Evolutionary conservation across 2,329 filamentous ascomycete species (phyloP), one percentile per base, ranked within the genome.

Genomic region (Apiospora arundinis): DNA sequence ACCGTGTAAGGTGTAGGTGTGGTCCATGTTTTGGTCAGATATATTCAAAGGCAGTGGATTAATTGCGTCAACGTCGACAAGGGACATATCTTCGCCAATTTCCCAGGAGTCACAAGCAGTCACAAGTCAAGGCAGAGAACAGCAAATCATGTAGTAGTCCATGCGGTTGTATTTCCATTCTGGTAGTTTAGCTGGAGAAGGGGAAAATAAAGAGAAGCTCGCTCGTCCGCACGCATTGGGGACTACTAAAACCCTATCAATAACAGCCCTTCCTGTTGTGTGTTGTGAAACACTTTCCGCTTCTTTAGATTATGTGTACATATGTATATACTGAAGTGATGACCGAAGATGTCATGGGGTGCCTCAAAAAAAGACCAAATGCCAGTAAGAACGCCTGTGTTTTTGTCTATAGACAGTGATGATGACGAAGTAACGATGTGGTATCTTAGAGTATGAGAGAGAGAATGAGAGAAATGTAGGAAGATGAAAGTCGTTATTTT

Each of bases 161-260:
- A 63, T 7, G 8, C 21, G 32, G 18, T 63, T 63, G 18, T 63
- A 63, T 63, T 63, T 63, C 32, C 32, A 40, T 63, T 63, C 32
- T 40, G 56, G 56, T 40, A 21, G 56, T 63, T 21, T 40, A 63
- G 40, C 56, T 63, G 9, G 56, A 63, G 56, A 63, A 40, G 32
- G 14, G 42, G 21, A 40, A 63, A 63, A 40, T n/a, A 63, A 40
- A 23, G 45, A 46, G 44, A 1, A 46, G 45, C 45, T 48, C 45
- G 45, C 45, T n/a, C 45, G 45, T 45, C 45, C 56, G 32, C 32
- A 40, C n/a, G 32, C 32, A 40, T 14, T n/a, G 32, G 32, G 32
- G 28, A 63, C 32, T 63, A 63, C 56, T 63, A 63, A 63, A 63
- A 63, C 56, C 56, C 56, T 40, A 40, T 40, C 56, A 63, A 40